A percentile compares a stretch with the other conserved stretches of the same genome.
These are phyloP conservation scores for Hypoxylon sp. DNA, from an alignment of 2,329 filamentous ascomycete genomes.

Conservation along the genomic window DNA sequence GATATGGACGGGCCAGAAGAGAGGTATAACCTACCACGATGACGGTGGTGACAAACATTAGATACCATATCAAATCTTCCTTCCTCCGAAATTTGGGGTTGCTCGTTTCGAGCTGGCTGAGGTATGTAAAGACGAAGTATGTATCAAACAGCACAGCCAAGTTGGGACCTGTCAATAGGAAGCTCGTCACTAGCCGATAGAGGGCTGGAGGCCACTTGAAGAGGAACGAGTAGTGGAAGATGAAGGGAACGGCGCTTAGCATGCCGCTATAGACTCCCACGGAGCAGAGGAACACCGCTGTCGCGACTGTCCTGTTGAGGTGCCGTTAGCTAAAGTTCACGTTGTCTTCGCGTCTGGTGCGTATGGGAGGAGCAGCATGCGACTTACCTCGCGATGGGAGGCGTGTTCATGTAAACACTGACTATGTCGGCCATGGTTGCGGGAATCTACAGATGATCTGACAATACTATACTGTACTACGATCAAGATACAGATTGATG, in stretches of 20 bases:
- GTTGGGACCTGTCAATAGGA: slow-evolving; percentile 59
- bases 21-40: slow-evolving; percentile 79
- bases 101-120: slow-evolving; percentile 79
- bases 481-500: slow-evolving; percentile 14
- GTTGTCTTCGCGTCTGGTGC: not conserved
- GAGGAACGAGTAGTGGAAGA: slow-evolving; percentile 68
- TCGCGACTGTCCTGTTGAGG: slow-evolving; percentile 74
- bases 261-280: slow-evolving; percentile 72
- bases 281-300: slow-evolving; percentile 74
- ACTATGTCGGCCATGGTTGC: slow-evolving; percentile 59
- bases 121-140: slow-evolving; percentile 85
- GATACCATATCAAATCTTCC: slow-evolving; percentile 85
- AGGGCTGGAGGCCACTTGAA: slow-evolving; percentile 68
- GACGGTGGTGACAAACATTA: slow-evolving; percentile 78
- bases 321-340: slow-evolving; percentile 34
- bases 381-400: slow-evolving; percentile 61
- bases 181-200: slow-evolving; percentile 62
- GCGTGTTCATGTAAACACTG: slow-evolving; percentile 59
- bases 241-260: slow-evolving; percentile 65
- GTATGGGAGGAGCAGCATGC: not conserved
- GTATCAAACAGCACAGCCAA: slow-evolving; percentile 77
- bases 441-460: slow-evolving; percentile 11
- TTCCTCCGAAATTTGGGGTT: slow-evolving; percentile 80
- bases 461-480: slow-evolving; percentile 4
- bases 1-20: slow-evolving; percentile 47